Base-by-base conservation (phyloP, 345 rosid genomes). In the Erysimum cheiranthoides region DNA sequence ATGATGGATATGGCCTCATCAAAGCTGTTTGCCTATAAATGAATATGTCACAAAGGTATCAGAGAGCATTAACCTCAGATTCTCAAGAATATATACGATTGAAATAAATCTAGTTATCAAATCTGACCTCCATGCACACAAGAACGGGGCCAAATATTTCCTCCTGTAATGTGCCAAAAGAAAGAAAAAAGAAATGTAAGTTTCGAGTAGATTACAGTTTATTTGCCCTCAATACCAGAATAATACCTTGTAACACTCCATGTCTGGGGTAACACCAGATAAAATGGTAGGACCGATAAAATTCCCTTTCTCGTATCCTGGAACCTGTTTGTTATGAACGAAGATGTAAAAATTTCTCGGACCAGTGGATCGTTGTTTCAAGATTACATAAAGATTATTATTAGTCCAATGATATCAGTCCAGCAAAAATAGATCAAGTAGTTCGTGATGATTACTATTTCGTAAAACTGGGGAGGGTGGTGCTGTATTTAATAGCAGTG, bases 61-160 rank as follows among this genome's bases (percentile, higher is more conserved):
- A 17, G 38, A 21, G 6, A 2, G 6, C 6, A 39, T 43, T 11
- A 47, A 70, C 17, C 27, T 8, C 12, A 77, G 7, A 34, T 34
- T 34, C 36, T 5, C 1, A 32, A 39, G 25, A 21, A 21, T 21
- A 53, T 14, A 21, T 27, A 18, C 21, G 59, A 57, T 14, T 43
- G n/a, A 18, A 2, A 61, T 47, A 5, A 4, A 61, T 52, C 17
- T 40, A 34, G 6, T 27, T 52, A 61, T 78, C 8, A 25, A 52
- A 73, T 78, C 76, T 62, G 31, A 92, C 98, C 89, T 85, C 81
- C 97, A 94, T 85, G 86, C 97, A 94, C 72, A 94, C 82, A 53
- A 94, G 96, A 84, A 94, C 99, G 0, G 99, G 99, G 63, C 99
- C 99, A 78, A 94, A 94, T 70, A 94, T 94, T 84, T 94, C 99